Conservation (phyloP, 441 rosid species). For the Mallotus repandus region DNA sequence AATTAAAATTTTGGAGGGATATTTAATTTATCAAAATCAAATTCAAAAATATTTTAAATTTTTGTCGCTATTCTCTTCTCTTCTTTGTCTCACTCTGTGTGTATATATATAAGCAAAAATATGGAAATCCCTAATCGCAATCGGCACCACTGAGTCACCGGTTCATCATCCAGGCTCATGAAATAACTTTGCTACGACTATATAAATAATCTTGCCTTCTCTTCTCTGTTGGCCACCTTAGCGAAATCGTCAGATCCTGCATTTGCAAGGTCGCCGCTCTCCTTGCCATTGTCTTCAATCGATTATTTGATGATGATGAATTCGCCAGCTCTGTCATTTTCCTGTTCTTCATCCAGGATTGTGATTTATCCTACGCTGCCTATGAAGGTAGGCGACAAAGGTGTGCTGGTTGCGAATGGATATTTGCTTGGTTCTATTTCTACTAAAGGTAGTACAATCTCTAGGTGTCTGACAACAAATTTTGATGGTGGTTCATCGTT, state of each 20-base stretch:
- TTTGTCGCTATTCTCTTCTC: no score
- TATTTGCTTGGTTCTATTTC: slow-evolving; percentile 39
- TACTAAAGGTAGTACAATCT: slow-evolving; percentile 17
- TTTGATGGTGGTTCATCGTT: slow-evolving; percentile 15
- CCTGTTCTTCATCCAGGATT: not conserved
- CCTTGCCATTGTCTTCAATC: slow-evolving; percentile 26
- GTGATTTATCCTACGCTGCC: slow-evolving; percentile 15
- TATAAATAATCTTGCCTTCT: no score
- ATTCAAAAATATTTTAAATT: no score
- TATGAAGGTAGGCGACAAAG: slow-evolving; percentile 37
- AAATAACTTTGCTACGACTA: slow-evolving; percentile 12
- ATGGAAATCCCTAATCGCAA: not conserved
- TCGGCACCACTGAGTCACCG: not conserved
- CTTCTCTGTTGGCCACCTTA: no score
- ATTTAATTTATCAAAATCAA: no score
- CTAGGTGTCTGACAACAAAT: not conserved
- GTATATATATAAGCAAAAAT: not conserved
- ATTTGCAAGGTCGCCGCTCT: slow-evolving; percentile 29
- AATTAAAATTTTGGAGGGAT: no score
- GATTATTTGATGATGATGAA: not conserved
- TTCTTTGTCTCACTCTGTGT: not conserved
- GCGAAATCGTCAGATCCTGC: no score
- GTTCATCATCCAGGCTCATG: slow-evolving; percentile 2
- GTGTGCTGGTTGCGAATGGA: slow-evolving; percentile 63
- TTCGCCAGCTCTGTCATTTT: slow-evolving; percentile 19